Conservation (phyloP, 208 protist genomes). For the Acanthamoeba castellanii region DNA sequence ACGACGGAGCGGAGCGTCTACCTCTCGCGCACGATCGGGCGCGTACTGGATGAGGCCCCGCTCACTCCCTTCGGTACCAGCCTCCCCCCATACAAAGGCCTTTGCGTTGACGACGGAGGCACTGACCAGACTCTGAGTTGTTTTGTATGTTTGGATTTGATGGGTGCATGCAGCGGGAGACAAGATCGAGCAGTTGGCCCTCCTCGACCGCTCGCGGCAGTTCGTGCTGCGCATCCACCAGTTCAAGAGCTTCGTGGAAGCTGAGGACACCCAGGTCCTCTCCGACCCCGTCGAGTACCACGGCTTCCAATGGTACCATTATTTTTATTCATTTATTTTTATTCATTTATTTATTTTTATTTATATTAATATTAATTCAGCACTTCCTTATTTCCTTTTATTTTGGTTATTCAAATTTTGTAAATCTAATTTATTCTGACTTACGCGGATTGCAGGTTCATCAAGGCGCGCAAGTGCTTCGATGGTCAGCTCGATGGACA, state of each 20-base stretch:
- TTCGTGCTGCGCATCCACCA: slow-evolving; percentile 26
- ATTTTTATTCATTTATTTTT: background rate
- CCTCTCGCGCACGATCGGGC: slow-evolving; percentile 1
- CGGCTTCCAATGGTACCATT: slow-evolving; percentile 36
- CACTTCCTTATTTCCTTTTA: no score
- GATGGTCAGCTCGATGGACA: slow-evolving; percentile 34
- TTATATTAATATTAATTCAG: no score
- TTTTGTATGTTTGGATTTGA: background rate
- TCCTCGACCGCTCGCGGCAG: background rate
- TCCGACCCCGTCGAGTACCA: background rate
- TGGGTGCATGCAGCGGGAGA: background rate
- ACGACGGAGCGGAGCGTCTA: slow-evolving; percentile 20
- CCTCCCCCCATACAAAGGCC: background rate
- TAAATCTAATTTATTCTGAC: background rate
- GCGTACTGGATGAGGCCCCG: slow-evolving; percentile 4
- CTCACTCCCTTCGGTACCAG: background rate
- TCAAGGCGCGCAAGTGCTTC: slow-evolving; percentile 55
- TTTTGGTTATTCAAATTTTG: background rate
- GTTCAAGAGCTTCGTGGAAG: slow-evolving; percentile 11
- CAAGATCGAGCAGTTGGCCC: background rate
- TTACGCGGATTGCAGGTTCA: background rate
- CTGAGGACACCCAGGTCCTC: slow-evolving; percentile 19
- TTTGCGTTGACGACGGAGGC: background rate
- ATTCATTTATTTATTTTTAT: background rate
- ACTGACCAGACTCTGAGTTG: no score